These are phyloP conservation scores for Rhinocladiella similis DNA, from an alignment of 2,329 filamentous ascomycete species.

Conservation along the genomic window DNA sequence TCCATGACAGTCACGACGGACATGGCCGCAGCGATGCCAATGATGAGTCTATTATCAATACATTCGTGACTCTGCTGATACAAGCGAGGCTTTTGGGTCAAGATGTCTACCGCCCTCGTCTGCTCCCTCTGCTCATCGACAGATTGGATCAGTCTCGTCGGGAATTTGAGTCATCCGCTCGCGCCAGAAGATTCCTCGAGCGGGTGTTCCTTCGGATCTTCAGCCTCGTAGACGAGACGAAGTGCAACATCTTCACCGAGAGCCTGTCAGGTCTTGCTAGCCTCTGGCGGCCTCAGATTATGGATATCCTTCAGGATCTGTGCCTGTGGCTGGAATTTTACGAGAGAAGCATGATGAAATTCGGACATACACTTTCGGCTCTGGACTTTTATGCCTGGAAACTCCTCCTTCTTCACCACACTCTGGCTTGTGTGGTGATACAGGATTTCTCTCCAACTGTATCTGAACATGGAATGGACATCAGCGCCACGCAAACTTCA, in stretches of 20 bases:
- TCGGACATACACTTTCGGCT: background rate
- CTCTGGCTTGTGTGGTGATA: background rate
- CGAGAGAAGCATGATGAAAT: background rate
- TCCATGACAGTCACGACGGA: conserved; percentile 7
- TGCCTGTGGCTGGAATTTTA: background rate
- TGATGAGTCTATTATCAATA: conserved; percentile 29
- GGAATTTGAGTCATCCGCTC: background rate
- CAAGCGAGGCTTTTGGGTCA: conserved; percentile 34
- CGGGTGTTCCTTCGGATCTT: background rate
- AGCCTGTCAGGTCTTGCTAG: background rate
- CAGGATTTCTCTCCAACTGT: background rate
- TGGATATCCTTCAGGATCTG: background rate
- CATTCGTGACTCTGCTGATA: conserved; percentile 32
- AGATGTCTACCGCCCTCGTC: background rate
- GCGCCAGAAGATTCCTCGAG: conserved; percentile 2
- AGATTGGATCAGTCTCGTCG: background rate
- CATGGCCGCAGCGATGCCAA: background rate
- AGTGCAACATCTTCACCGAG: background rate
- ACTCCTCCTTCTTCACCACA: background rate
- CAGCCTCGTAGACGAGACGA: background rate
- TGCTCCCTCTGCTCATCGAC: background rate
- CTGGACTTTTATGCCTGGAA: background rate
- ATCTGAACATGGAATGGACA: too few relatives aligned
- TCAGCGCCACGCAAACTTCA: too few relatives aligned
- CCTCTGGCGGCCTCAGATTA: background rate